Conservation (phyloP, 352 stramenopile genomes). For the Pythium aquatile region DNA sequence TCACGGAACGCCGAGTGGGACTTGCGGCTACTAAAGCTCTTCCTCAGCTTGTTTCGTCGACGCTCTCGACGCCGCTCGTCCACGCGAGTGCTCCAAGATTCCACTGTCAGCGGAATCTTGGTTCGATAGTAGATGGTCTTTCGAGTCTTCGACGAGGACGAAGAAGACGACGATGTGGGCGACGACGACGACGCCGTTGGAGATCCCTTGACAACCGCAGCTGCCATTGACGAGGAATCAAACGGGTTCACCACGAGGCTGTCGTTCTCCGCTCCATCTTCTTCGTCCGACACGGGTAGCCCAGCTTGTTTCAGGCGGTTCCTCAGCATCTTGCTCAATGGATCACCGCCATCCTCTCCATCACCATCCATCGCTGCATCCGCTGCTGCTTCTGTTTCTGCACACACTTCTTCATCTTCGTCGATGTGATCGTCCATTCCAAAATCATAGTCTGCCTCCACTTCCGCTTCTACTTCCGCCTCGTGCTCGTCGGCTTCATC, state of each 20-base stretch:
- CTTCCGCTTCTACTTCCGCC: slow-evolving; percentile 2
- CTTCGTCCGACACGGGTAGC: slow-evolving; percentile 21
- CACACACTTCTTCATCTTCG: slow-evolving; percentile 5
- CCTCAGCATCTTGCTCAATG: slow-evolving; percentile 21
- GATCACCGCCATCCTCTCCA: slow-evolving; percentile 7
- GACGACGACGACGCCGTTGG: slow-evolving; percentile 23
- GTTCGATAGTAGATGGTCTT: slow-evolving; percentile 40
- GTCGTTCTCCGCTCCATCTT: not conserved
- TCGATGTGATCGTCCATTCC: slow-evolving; percentile 2
- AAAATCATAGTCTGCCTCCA: slow-evolving; percentile 22
- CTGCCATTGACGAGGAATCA: slow-evolving; percentile 17
- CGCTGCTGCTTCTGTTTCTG: slow-evolving; percentile 1
- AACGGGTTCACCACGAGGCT: slow-evolving; percentile 13
- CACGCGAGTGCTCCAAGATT: slow-evolving; percentile 48
- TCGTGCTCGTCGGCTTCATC: slow-evolving; percentile 37
- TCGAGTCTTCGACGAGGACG: slow-evolving; percentile 1
- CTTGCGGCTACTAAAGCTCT: slow-evolving; percentile 10
- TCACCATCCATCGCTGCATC: not conserved
- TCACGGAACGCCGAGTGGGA: slow-evolving; percentile 15
- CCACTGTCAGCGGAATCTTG: slow-evolving; percentile 59
- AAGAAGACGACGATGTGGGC: slow-evolving; percentile 11
- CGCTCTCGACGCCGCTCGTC: slow-evolving; percentile 43
- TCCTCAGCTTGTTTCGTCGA: slow-evolving; percentile 37
- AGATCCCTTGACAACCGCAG: slow-evolving; percentile 4
- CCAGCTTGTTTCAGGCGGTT: slow-evolving; percentile 17